Evolutionary conservation across 2,329 filamentous ascomycete species (phyloP).

Genomic region (Fusarium dimerum): DNA sequence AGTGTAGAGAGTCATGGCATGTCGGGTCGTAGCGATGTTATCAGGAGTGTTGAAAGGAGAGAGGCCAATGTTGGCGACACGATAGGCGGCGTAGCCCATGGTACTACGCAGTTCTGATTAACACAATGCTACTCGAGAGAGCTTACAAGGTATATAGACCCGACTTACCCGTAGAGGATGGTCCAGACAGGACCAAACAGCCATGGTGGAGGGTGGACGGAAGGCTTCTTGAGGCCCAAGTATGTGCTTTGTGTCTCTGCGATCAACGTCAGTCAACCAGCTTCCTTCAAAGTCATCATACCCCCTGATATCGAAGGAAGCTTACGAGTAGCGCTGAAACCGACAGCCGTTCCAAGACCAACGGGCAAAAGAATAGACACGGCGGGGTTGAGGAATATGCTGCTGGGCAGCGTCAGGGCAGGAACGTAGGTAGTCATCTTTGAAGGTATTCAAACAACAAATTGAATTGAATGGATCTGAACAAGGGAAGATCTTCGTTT

Average conservation of each 20-base stretch:
- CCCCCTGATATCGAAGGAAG: constrained; percentile 9
- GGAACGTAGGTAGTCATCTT: constrained; percentile 78
- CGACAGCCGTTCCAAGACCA: constrained; percentile 70
- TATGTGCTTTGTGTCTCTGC: constrained; percentile 64
- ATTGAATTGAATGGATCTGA: background rate
- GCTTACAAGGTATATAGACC: background rate
- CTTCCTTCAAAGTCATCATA: background rate
- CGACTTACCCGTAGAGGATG: constrained; percentile 56
- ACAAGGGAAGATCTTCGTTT: background rate
- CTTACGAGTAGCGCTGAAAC: constrained; percentile 67
- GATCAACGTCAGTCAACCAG: constrained; percentile 20
- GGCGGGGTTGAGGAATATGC: constrained; percentile 71
- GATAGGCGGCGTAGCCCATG: constrained; percentile 90
- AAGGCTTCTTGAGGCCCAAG: constrained; percentile 66
- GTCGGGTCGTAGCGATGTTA: constrained; percentile 60
- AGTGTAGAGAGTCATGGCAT: constrained; percentile 79
- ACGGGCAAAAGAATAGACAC: constrained; percentile 76
- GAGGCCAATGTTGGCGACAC: constrained; percentile 66
- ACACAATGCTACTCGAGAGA: background rate
- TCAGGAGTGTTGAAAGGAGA: constrained; percentile 54
- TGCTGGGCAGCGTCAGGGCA: constrained; percentile 71
- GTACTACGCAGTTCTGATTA: constrained; percentile 37
- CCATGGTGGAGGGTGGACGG: constrained; percentile 59
- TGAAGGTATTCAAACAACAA: constrained; percentile 22
- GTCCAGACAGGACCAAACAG: constrained; percentile 69